Evolutionary conservation across 2,329 filamentous ascomycete species (phyloP), one percentile per base, ranked within the genome.

Genomic region (Cercospora janseana): DNA sequence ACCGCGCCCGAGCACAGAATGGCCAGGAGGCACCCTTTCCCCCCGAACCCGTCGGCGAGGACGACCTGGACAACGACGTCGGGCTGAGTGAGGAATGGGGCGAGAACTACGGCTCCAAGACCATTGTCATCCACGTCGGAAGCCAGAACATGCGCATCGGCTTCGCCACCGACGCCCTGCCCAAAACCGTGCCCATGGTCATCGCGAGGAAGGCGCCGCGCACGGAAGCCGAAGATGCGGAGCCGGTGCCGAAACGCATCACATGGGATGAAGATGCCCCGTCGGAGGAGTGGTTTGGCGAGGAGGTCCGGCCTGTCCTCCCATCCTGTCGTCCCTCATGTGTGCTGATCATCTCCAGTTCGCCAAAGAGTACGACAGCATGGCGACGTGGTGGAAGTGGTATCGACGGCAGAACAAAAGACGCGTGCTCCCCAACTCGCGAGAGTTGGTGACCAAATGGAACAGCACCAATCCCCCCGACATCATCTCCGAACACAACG

Each of bases 101-200:
- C 79, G 81, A 82, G 34, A 75, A 83, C 42, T 85, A 88, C 59
- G 86, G 90, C 4, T 92, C 90, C 7, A 95, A 92, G 69, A 86
- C 95, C 54, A 92, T 98, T 65, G 87, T 97, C 53, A 88, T 98
- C 62, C 93, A 98, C 66, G 84, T 92, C 2, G 93, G 93, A 23
- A 97, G 92, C 66, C 92, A 97, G 70, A 97, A 97, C 59, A 73
- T 98, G 56, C 83, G 93, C 40, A 91, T 98, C 62, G 93, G 93
- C 0, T 83, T 97, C 53, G 91, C 92, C n/a, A 95, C 88, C 63
- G 93, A 98, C 71, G 92, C 91, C 4, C 75, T 98, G 4, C 93
- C 93, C 5, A 95, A 93, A 72, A 94, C 90, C 1, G 82, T 97
- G 31, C 92, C 93, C 4, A 96, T 95, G 87, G 85, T 88, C 1